These are phyloP conservation scores for Sordaria brevicollis DNA, from an alignment of 495 filamentous ascomycete genomes.

Conservation along the genomic window DNA sequence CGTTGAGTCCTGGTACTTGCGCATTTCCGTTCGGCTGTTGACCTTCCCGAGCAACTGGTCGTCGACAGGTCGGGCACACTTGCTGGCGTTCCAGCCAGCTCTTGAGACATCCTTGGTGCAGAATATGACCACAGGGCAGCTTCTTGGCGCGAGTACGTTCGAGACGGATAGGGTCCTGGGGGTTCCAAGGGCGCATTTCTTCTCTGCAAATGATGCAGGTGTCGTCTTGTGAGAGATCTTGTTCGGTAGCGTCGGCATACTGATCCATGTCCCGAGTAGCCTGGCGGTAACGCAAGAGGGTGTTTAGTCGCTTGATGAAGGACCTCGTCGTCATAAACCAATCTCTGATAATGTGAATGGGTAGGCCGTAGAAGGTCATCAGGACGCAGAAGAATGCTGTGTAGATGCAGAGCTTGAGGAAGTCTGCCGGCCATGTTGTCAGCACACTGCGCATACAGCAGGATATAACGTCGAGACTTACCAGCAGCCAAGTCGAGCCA, in stretches of 20 bases:
- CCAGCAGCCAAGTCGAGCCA: conserved; percentile 78
- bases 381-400: conserved; percentile 86
- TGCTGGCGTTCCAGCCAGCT: conserved; percentile 99
- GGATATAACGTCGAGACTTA: conserved; percentile 23
- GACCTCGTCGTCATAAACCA: conserved; percentile 87
- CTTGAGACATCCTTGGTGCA: conserved; percentile 87
- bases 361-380: conserved; percentile 84
- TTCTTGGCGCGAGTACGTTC: conserved; percentile 88
- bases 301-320: conserved; percentile 75
- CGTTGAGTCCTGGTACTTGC: conserved; percentile 21
- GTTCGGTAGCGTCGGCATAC: conserved; percentile 84
- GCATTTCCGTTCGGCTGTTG: conserved; percentile 15
- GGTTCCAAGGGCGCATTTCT: conserved; percentile 74
- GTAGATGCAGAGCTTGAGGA: conserved; percentile 83
- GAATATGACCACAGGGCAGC: conserved; percentile 88
- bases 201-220: conserved; percentile 98
- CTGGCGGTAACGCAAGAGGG: conserved; percentile 79
- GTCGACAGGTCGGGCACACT: conserved; percentile 88
- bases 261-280: conserved; percentile 84
- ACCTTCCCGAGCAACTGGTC: conserved; percentile 53
- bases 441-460: background rate
- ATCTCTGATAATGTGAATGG: conserved; percentile 93
- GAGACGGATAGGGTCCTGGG: conserved; percentile 40
- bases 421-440: conserved; percentile 45
- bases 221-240: conserved; percentile 76